Evolutionary conservation across 306 rosid species (phyloP).

Genomic region (Glycine soja): DNA sequence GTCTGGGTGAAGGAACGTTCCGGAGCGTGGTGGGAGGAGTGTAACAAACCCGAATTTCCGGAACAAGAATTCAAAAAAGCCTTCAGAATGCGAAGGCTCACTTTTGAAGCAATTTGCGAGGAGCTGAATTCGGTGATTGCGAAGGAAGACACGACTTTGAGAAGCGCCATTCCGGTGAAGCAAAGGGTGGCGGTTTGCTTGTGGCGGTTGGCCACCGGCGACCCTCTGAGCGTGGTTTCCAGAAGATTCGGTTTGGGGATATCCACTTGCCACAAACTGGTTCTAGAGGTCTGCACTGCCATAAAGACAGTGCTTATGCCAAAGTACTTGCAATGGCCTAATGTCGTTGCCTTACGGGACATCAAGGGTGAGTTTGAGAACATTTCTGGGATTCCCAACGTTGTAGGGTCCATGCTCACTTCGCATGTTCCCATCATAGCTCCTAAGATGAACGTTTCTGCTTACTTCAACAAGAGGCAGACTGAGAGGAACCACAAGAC

Average conservation of each 20-base stretch:
- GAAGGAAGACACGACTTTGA: conserved; percentile 73
- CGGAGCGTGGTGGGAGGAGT: conserved; percentile 94
- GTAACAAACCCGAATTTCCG: conserved; percentile 74
- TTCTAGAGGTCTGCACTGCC: conserved; percentile 84
- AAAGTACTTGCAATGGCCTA: conserved; percentile 76
- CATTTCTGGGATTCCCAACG: conserved; percentile 73
- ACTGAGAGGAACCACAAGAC: conserved; percentile 86
- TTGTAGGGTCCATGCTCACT: conserved; percentile 84
- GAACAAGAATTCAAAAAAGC: conserved; percentile 79
- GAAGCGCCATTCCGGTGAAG: conserved; percentile 83
- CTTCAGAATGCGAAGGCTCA: conserved; percentile 74
- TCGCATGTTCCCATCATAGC: conserved; percentile 88
- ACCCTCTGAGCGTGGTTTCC: conserved; percentile 77
- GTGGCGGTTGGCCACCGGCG: conserved; percentile 92
- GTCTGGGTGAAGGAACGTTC: conserved; percentile 94
- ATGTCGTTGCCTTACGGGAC: conserved; percentile 47
- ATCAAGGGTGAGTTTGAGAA: conserved; percentile 73
- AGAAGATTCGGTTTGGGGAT: conserved; percentile 79
- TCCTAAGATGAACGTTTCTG: conserved; percentile 77
- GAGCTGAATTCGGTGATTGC: conserved; percentile 81
- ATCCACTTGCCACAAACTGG: conserved; percentile 83
- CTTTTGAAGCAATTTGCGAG: conserved; percentile 75
- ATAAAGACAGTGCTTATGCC: conserved; percentile 80
- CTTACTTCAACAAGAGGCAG: conserved; percentile 80
- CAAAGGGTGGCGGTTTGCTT: conserved; percentile 86